These are phyloP conservation scores for Ceratobasidium sp. DNA, from an alignment of 1,284 basidiomycete genomes.

Conservation along the genomic window DNA sequence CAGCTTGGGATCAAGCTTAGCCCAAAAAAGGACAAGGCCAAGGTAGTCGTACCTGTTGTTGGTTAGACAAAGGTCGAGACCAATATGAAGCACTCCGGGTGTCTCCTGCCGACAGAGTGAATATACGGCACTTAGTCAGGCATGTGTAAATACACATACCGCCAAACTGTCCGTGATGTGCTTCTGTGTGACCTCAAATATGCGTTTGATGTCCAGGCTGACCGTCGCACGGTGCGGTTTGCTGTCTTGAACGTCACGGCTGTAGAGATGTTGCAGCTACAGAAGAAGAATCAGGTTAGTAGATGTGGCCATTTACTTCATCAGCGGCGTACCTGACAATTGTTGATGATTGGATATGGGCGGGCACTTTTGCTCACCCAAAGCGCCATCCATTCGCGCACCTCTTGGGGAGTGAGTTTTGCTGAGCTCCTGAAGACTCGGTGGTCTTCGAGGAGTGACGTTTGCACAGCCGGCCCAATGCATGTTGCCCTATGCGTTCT, in stretches of 20 bases:
- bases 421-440: too few species aligned
- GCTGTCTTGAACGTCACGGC: neutral
- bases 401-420: neutral
- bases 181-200: neutral
- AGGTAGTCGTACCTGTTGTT: neutral
- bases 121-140: neutral
- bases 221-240: neutral
- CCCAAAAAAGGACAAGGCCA: neutral
- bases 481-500: too few species aligned
- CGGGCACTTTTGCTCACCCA: neutral
- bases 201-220: neutral
- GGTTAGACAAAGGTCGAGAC: neutral
- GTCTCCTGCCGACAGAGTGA: neutral
- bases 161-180: neutral
- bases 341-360: neutral
- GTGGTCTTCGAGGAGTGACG: too few species aligned
- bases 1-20: neutral
- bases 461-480: too few species aligned
- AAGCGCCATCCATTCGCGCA: neutral
- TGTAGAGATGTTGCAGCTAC: neutral
- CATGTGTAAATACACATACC: neutral
- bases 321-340: neutral
- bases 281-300: too few species aligned
- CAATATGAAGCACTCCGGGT: neutral
- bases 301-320: too few species aligned